These are phyloP conservation scores for Diutina sp. DNA, from an alignment of 1,139 yeast genomes.

Conservation along the genomic window DNA sequence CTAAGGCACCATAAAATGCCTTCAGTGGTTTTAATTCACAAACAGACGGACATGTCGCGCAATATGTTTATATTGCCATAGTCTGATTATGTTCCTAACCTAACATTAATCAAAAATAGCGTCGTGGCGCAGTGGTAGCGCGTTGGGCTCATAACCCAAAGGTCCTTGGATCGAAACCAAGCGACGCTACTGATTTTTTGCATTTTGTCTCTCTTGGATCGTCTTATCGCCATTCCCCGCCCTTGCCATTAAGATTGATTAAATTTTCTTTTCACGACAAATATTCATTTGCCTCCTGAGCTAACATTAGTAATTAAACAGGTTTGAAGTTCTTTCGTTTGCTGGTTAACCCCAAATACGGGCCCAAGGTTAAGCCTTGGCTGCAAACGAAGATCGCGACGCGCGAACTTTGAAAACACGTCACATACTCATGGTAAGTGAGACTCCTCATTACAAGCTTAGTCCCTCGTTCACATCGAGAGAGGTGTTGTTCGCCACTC, in stretches of 20 bases:
- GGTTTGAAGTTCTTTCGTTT: background rate
- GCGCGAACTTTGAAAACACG: background rate
- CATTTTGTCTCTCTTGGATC: background rate
- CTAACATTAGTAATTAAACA: no score
- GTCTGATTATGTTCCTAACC: background rate
- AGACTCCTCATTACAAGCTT: background rate
- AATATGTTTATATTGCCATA: background rate
- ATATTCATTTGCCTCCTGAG: no score
- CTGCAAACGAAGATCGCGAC: background rate
- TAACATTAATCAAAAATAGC: background rate
- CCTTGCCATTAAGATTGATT: no score
- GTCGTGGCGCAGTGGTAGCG: slow-evolving; percentile 3
- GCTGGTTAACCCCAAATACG: no score
- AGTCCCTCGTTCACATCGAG: no score
- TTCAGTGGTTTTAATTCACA: no score
- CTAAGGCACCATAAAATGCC: no score
- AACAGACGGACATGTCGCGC: no score
- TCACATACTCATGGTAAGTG: background rate
- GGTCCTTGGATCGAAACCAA: slow-evolving; percentile 1
- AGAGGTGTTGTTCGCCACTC: background rate
- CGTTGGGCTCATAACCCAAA: slow-evolving; percentile 3
- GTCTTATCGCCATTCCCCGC: no score
- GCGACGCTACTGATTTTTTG: background rate
- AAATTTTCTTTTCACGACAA: no score
- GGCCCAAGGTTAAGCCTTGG: background rate